Conservation (phyloP, 2,329 filamentous ascomycete genomes). For the Neofusicoccum sp. region DNA sequence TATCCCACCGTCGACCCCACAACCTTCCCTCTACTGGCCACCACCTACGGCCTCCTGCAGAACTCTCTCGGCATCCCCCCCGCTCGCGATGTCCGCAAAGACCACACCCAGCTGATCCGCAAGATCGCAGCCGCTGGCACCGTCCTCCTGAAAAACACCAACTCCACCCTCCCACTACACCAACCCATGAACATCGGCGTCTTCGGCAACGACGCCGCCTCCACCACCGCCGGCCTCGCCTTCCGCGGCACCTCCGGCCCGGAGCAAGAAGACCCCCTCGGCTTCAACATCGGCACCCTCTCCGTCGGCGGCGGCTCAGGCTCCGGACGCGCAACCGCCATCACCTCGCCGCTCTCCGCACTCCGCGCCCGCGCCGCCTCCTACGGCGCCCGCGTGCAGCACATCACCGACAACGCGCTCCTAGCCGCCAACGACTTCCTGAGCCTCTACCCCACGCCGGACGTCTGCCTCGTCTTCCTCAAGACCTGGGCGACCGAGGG, state of each 20-base stretch:
- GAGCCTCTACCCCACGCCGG: constrained; percentile 37
- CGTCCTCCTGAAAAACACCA: constrained; percentile 53
- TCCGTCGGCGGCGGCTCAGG: constrained; percentile 44
- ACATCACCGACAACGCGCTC: background rate
- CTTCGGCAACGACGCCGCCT: constrained; percentile 53
- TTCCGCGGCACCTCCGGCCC: too few relatives aligned
- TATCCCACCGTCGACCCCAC: constrained; percentile 41
- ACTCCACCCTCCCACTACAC: constrained; percentile 54
- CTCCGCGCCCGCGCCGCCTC: constrained; percentile 33
- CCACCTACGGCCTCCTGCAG: constrained; percentile 28
- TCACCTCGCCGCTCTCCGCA: constrained; percentile 46
- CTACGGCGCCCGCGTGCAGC: background rate
- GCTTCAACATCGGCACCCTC: constrained; percentile 47
- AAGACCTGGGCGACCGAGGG: constrained; percentile 56
- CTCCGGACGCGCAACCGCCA: constrained; percentile 40
- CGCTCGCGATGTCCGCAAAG: constrained; percentile 33
- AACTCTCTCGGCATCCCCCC: constrained; percentile 23
- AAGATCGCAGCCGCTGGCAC: constrained; percentile 45
- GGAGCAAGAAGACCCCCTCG: constrained; percentile 2
- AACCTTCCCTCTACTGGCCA: constrained; percentile 28
- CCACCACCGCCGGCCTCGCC: constrained; percentile 51
- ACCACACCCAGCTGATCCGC: constrained; percentile 41
- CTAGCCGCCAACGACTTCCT: constrained; percentile 13
- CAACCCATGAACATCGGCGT: constrained; percentile 52
- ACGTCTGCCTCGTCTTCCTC: constrained; percentile 60